phyloP scores from a whole-genome alignment of 2,329 filamentous ascomycete genomes.

The Ophiostoma piceae region DNA sequence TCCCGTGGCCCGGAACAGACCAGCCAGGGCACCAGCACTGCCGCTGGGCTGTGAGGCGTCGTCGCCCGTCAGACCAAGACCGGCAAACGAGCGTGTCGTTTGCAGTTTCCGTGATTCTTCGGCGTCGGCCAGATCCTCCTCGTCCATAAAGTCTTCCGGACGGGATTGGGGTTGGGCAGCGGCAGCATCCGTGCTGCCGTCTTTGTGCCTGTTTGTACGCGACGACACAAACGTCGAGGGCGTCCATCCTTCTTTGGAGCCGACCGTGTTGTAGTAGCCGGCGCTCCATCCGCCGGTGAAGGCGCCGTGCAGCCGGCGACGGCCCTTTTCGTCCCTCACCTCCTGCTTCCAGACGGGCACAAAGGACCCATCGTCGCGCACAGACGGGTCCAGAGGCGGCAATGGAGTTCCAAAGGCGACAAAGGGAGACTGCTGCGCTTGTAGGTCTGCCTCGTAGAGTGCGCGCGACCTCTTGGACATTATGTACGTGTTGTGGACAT shows the following conservation, averaged over 20 bases:
- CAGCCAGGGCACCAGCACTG: constrained; percentile 48
- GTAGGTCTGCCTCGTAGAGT: constrained; percentile 69
- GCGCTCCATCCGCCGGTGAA: constrained; percentile 97
- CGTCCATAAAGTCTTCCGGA: constrained; percentile 95
- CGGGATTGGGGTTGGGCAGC: constrained; percentile 48
- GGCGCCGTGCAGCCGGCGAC: constrained; percentile 87
- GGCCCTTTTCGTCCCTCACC: constrained; percentile 83
- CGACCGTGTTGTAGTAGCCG: constrained; percentile 98
- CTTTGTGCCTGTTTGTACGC: constrained; percentile 68
- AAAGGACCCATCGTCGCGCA: constrained; percentile 85
- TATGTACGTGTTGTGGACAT: constrained; percentile 10
- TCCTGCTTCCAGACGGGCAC: constrained; percentile 98
- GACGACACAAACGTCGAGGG: constrained; percentile 90
- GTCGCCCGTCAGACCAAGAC: constrained; percentile 62
- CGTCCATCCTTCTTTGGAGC: constrained; percentile 96
- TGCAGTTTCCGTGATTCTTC: constrained; percentile 71
- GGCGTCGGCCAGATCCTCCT: constrained; percentile 84
- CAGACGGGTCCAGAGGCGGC: constrained; percentile 67
- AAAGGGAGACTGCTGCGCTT: constrained; percentile 64
- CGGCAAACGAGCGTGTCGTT: constrained; percentile 67
- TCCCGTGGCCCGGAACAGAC: constrained; percentile 65
- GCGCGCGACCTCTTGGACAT: constrained; percentile 81
- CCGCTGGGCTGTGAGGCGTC: constrained; percentile 46
- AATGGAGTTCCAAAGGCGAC: constrained; percentile 80
- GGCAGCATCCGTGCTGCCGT: constrained; percentile 44